Conservation (phyloP, 352 stramenopile species). For the Globisporangium irregulare region DNA sequence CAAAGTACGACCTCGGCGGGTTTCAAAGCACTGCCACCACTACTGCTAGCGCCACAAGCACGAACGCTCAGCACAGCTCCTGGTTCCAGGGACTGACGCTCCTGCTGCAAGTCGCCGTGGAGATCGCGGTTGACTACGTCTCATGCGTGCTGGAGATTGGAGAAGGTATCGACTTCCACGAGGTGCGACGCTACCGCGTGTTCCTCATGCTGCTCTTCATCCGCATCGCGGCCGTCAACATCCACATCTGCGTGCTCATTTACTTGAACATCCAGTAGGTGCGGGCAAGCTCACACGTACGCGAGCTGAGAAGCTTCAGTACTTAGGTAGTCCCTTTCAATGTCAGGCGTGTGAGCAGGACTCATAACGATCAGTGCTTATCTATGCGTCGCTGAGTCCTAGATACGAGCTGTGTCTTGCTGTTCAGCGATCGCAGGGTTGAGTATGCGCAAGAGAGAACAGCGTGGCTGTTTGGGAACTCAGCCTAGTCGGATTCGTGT, state of each 20-base stretch:
- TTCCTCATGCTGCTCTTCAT: conserved; percentile 31
- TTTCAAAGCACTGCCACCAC: not conserved
- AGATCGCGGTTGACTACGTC: conserved; percentile 15
- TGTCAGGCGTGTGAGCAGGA: not conserved
- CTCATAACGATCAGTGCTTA: too few relatives aligned
- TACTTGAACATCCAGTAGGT: conserved; percentile 13
- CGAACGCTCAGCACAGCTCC: not conserved
- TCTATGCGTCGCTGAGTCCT: too few relatives aligned
- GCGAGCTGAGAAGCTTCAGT: too few relatives aligned
- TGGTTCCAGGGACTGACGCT: conserved; percentile 10
- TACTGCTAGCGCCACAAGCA: not conserved
- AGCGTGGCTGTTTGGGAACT: too few relatives aligned
- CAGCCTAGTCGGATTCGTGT: too few relatives aligned
- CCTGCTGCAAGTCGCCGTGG: conserved; percentile 9
- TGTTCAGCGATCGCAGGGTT: too few relatives aligned
- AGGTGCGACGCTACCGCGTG: conserved; percentile 20
- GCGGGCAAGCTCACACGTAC: too few relatives aligned
- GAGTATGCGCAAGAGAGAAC: too few relatives aligned
- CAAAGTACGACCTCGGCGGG: conserved; percentile 23
- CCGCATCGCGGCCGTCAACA: conserved; percentile 27
- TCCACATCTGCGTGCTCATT: conserved; percentile 27
- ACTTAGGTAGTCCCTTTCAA: too few relatives aligned
- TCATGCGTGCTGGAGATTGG: conserved; percentile 9
- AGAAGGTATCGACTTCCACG: conserved; percentile 20
- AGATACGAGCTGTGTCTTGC: too few relatives aligned